A percentile compares a stretch with the other conserved stretches of the same genome.
phyloP scores from a whole-genome alignment of 352 stramenopile genomes.

The Globisporangium paddicum region DNA sequence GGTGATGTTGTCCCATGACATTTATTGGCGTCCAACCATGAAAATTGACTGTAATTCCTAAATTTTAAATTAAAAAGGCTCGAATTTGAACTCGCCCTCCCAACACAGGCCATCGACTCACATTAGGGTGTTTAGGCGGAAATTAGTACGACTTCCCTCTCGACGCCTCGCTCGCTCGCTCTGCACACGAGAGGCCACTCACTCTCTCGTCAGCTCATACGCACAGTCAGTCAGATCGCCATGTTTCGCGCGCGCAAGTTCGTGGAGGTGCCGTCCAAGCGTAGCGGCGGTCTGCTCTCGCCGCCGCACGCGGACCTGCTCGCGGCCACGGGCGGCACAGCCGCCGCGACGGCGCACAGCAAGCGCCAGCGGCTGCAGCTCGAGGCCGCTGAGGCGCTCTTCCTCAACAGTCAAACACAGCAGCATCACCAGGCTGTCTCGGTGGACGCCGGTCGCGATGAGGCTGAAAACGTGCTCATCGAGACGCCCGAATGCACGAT shows the following conservation, averaged over 20 bases:
- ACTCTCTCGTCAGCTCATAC: too few relatives aligned
- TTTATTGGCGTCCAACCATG: too few relatives aligned
- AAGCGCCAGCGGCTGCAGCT: slow-evolving; percentile 61
- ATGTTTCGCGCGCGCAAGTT: slow-evolving; percentile 80
- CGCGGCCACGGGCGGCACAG: slow-evolving; percentile 8
- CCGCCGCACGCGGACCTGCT: slow-evolving; percentile 28
- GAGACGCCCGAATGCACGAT: slow-evolving; percentile 56
- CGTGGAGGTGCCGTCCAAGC: slow-evolving; percentile 59
- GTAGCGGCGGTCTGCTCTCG: slow-evolving; percentile 37
- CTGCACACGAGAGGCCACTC: too few relatives aligned
- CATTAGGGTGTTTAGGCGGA: too few relatives aligned
- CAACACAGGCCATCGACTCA: not conserved
- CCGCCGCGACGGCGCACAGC: slow-evolving; percentile 14
- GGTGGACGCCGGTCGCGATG: slow-evolving; percentile 1
- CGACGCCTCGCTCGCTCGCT: too few relatives aligned
- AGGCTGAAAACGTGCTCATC: slow-evolving; percentile 30
- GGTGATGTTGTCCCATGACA: too few relatives aligned
- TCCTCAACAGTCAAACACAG: not conserved
- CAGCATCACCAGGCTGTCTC: slow-evolving; percentile 2
- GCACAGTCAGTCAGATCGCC: not conserved
- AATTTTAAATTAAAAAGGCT: not conserved
- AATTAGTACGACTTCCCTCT: too few relatives aligned
- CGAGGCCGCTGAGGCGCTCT: slow-evolving; percentile 10
- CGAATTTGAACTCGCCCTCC: not conserved
- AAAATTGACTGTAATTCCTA: not conserved